Conservation (phyloP, 148 eudicot species). For the Nepenthes mirabilis region DNA sequence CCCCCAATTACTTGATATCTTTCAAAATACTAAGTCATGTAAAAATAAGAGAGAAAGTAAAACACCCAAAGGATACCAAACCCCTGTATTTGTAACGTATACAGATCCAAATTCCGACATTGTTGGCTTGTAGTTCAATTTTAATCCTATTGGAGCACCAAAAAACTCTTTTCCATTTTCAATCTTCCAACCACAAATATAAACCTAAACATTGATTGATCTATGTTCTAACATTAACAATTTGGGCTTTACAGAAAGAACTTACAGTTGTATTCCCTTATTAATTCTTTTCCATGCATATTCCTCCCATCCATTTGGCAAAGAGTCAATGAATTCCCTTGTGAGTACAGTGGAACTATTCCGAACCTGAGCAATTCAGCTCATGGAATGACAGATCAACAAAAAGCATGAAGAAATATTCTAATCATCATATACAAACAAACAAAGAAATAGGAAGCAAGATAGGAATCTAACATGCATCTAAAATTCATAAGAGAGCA, state of each 20-base stretch:
- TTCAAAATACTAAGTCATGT: no score
- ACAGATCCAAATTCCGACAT: no score
- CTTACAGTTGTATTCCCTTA: conserved; percentile 89
- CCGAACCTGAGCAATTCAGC: conserved; percentile 73
- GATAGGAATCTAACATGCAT: not conserved
- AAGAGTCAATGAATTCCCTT: conserved; percentile 78
- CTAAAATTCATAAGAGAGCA: not conserved
- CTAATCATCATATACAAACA: not conserved
- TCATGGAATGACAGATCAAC: conserved; percentile 59
- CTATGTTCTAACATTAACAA: no score
- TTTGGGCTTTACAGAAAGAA: not conserved
- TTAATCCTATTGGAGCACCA: no score
- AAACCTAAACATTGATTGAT: no score
- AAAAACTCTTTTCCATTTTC: no score
- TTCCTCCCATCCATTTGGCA: conserved; percentile 93
- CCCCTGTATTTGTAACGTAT: no score
- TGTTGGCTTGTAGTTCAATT: no score
- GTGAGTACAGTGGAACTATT: conserved; percentile 90
- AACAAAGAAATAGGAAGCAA: not conserved
- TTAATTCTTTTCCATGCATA: conserved; percentile 96
- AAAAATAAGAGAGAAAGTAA: no score
- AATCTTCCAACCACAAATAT: no score
- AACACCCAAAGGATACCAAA: no score
- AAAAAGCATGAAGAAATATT: conserved; percentile 10
- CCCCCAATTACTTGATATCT: no score